Base-by-base conservation (phyloP, 1,284 basidiomycete species). In the Tilletia indica region DNA sequence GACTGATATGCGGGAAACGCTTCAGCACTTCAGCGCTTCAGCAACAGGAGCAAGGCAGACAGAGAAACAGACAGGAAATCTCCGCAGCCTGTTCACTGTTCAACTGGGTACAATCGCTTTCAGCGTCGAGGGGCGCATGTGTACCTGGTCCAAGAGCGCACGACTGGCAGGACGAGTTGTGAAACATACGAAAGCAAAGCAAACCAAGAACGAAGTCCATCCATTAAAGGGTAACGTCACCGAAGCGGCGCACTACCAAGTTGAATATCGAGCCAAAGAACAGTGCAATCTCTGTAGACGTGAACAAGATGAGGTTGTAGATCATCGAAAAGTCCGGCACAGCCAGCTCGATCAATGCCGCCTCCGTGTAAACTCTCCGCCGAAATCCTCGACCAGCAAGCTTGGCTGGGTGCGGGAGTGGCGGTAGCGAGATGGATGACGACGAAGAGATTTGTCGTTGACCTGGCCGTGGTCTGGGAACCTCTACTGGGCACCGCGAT, bases 281-380 rank as follows among this genome's bases (percentile, higher is more conserved):
- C 74, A 98, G 89, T 47, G 96, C 94, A 9, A 84, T 73, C 38
- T 80, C 73, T 39, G 82, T 83, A 67, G 75, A 78, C 67, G 78
- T 79, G 68, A 83, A 83, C 69, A 84, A 78, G 71, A 98, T 98
- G 74, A 98, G 95, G 85, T 98, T 99, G 86, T 98, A 99, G 12
- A 96, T 95, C 94, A 99, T 98, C 81, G 92, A 95, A 85, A 99
- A 99, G 86, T 99, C 96, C 0, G 97, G 97, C 8, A 93, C 95
- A 8, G 96, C 92, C 34, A 97, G 88, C 83, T 97, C 93, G 56
- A 97, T 89, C 36, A 99, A 89, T 21, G 94, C 87, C 12, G 91
- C 88, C 0, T 89, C 87, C 0, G 93, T 93, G 85, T 96, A 97
- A 70, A 94, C 88, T 12, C 45, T 8, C 11, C 61, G 61, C 36